Base-by-base conservation (phyloP, 2,329 filamentous ascomycete genomes). In the Colletotrichum sp. region DNA sequence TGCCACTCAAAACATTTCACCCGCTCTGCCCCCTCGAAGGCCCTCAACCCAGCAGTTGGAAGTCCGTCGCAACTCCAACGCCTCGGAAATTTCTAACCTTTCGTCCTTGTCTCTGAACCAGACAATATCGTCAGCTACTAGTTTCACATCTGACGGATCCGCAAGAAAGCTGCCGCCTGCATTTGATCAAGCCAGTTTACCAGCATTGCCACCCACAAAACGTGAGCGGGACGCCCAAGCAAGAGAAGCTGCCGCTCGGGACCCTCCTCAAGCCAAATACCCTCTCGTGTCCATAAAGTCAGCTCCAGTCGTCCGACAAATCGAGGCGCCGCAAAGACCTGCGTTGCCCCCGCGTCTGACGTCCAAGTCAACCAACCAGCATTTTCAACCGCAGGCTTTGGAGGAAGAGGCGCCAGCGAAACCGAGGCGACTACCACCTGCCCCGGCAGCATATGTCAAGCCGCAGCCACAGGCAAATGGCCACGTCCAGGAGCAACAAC, bases 161-260 rank as follows among this genome's bases (percentile, higher is more conserved):
- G 77, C 83, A 16, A 85, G 90, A 73, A 90, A 87, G 67, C 80
- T 93, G 27, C 90, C 91, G 4, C 90, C 91, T 3, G 80, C 87
- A 1, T 85, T 90, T 62, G 90, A 90, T 66, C 85, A 88, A 38
- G 84, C 89, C n/a, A 89, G 86, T 64, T 83, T 93, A 13, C 91
- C 90, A 1, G 86, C 87, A 13, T 80, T 93, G 43, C 91, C 90
- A 0, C 90, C 90, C 0, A 86, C 87, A 2, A 86, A 84, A 75
- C 85, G 87, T 55, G 90, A 92, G 71, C 82, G 84, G 3, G 90
- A 92, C 73, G 86, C 86, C 4, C 83, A 84, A 73, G 83, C 83
- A 8, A 83, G 80, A 59, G 82, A 76, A 11, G 24, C 47, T 12
- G 51, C 47, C 27, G 65, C 66, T 54, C 55, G 73, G 29, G 69